Evolutionary conservation across 1,284 basidiomycete species (phyloP), one percentile per base, ranked within the genome.

Genomic region (Mycosarcoma maydis): DNA sequence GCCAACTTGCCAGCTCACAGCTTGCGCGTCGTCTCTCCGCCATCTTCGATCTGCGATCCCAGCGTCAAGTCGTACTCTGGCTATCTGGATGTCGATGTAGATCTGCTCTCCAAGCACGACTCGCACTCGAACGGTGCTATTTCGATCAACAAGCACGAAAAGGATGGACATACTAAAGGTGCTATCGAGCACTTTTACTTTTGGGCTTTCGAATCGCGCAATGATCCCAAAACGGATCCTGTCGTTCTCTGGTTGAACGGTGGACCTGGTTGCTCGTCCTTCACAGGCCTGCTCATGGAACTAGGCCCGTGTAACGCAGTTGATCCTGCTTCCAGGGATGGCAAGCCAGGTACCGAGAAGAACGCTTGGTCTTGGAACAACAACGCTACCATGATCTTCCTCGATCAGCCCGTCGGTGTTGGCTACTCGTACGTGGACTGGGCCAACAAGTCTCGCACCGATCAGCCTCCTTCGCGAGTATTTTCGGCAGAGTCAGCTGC

Each of bases 111-210:
- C 29, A 44, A 72, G 39, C 69, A 73, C 19, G 54, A 65, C 20
- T 36, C 34, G 7, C 6, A 26, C 2, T 22, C 26, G 16, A n/a
- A 30, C 29, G 33, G 33, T 34, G 33, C 37, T 23, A 38, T 64
- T n/a, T 46, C 47, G 10, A 32, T 48, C 4, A 8, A 17, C 13
- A 52, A 56, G 42, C 60, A 60, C 40, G 51, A 62, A 9, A 59
- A 64, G 45, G 59, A 64, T 16, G 59, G 59, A 10, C n/a, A 20
- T 5, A 55, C 33, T n/a, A 64, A 64, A 19, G 80, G 78, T 6
- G 65, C 74, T 26, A 65, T 76, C 30, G 80, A 81, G 52, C 80
- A 81, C 57, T 81, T 81, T 32, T 81, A 80, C 69, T 81, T 81
- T 55, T 80, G 78, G 78, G 77, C 75, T 1, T 81, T 81, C 34